These are phyloP conservation scores for Lenwebbia sp. DNA, from an alignment of 345 rosid genomes.

Conservation along the genomic window DNA sequence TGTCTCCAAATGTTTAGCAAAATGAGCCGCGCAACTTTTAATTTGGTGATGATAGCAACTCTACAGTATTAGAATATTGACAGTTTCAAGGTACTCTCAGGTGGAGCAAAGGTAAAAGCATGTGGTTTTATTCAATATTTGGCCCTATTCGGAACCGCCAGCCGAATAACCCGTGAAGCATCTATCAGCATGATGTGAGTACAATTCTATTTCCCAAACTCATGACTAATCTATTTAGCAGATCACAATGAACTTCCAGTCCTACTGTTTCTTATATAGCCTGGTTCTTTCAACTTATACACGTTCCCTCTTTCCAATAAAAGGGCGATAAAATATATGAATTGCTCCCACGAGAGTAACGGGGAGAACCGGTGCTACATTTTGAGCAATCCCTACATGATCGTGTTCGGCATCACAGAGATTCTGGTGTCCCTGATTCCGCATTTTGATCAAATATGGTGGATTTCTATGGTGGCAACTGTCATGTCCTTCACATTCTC, in stretches of 20 bases:
- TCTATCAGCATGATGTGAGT: slow-evolving; percentile 73
- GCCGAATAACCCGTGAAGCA: not conserved
- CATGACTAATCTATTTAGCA: not conserved
- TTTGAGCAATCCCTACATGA: slow-evolving; percentile 65
- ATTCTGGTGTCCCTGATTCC: slow-evolving; percentile 66
- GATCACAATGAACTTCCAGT: not conserved
- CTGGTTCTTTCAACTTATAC: not conserved
- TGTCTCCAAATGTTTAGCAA: not conserved
- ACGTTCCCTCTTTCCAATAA: not conserved
- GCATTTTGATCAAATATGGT: slow-evolving; percentile 35
- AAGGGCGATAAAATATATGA: slow-evolving; percentile 71
- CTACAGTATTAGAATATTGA: not conserved
- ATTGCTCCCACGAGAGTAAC: slow-evolving; percentile 49
- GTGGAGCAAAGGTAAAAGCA: slow-evolving; percentile 49
- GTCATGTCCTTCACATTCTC: slow-evolving; percentile 45
- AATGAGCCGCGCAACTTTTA: not conserved
- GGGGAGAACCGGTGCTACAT: slow-evolving; percentile 45
- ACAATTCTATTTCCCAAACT: not conserved
- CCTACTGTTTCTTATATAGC: not conserved
- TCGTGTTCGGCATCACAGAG: slow-evolving; percentile 50
- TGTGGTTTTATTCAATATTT: slow-evolving; percentile 58
- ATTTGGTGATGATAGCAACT: not conserved
- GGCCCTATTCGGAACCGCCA: slow-evolving; percentile 49
- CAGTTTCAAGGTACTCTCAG: slow-evolving; percentile 8
- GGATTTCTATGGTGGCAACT: slow-evolving; percentile 47